phyloP scores from a whole-genome alignment of 2,329 filamentous ascomycete genomes.

The Beauveria bassiana region DNA sequence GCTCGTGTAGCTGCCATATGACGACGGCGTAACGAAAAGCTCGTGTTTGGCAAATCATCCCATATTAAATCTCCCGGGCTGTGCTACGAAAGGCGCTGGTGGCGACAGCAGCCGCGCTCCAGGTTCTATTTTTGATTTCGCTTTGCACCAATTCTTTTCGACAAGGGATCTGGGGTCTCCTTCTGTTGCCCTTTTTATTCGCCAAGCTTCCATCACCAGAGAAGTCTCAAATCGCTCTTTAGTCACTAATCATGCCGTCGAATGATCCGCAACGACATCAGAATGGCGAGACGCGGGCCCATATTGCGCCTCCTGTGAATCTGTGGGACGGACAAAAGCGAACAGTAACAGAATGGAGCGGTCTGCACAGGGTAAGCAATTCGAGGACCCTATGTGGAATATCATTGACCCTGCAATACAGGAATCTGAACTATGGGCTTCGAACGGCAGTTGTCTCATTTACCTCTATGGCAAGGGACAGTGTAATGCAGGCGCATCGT shows the following conservation, averaged over 20 bases:
- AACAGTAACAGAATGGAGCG: not conserved
- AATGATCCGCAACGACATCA: not conserved
- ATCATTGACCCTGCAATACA: slow-evolving; percentile 23
- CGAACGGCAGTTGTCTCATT: slow-evolving; percentile 60
- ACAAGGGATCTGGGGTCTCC: not conserved
- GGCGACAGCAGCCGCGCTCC: not conserved
- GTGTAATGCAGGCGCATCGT: slow-evolving; percentile 58
- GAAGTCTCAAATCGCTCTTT: not conserved
- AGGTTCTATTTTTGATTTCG: not conserved
- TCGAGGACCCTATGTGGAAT: not conserved
- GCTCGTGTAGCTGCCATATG: slow-evolving; percentile 1
- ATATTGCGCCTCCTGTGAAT: not conserved
- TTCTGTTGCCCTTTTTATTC: not conserved
- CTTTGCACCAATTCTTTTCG: not conserved
- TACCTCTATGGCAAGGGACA: slow-evolving; percentile 60
- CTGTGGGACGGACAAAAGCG: slow-evolving; percentile 8
- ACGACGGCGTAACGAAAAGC: slow-evolving; percentile 3
- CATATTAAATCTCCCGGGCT: not conserved
- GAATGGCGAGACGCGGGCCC: not conserved
- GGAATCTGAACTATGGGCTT: slow-evolving; percentile 66
- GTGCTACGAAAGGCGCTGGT: not conserved
- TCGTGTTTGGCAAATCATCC: slow-evolving; percentile 1
- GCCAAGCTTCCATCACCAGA: not conserved
- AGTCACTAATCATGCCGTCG: not conserved
- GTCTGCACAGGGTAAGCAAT: slow-evolving; percentile 6